phyloP scores from a whole-genome alignment of 2,329 filamentous ascomycete species.

The Nemania abortiva region DNA sequence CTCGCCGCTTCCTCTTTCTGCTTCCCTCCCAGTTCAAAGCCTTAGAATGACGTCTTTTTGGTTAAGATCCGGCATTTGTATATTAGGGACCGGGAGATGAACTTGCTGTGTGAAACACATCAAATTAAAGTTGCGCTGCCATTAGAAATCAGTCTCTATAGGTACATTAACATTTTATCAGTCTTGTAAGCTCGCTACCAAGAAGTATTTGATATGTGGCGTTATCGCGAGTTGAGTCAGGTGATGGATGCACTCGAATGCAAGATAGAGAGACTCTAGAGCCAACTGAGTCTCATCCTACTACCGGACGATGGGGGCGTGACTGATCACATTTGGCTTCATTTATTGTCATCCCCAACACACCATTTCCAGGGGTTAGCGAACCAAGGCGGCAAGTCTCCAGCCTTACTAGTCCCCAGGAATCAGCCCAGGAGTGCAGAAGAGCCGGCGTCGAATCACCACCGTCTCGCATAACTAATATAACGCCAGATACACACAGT shows the following conservation, averaged over 20 bases:
- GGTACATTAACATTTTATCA: constrained; percentile 12
- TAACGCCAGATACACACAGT: neutral
- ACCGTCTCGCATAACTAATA: neutral
- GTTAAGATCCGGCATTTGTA: neutral
- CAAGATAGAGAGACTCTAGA: constrained; percentile 24
- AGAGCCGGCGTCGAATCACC: neutral
- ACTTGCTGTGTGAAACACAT: neutral
- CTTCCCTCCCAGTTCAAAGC: constrained; percentile 11
- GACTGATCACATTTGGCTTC: constrained; percentile 15
- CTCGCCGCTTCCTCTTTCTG: constrained; percentile 6
- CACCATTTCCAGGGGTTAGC: neutral
- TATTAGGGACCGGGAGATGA: neutral
- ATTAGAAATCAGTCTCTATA: neutral
- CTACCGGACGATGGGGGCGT: neutral
- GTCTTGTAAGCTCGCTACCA: constrained; percentile 36
- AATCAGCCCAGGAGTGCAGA: constrained; percentile 2
- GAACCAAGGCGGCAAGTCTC: neutral
- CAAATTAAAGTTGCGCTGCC: neutral
- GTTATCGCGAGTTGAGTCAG: constrained; percentile 17
- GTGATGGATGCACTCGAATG: constrained; percentile 23
- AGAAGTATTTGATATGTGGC: neutral
- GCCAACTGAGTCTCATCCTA: constrained; percentile 3
- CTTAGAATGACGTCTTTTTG: neutral
- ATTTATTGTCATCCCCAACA: constrained; percentile 7
- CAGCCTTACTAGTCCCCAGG: constrained; percentile 2